Evolutionary conservation across 1,139 yeast species (phyloP).

Genomic region (Suhomyces yuchorum): DNA sequence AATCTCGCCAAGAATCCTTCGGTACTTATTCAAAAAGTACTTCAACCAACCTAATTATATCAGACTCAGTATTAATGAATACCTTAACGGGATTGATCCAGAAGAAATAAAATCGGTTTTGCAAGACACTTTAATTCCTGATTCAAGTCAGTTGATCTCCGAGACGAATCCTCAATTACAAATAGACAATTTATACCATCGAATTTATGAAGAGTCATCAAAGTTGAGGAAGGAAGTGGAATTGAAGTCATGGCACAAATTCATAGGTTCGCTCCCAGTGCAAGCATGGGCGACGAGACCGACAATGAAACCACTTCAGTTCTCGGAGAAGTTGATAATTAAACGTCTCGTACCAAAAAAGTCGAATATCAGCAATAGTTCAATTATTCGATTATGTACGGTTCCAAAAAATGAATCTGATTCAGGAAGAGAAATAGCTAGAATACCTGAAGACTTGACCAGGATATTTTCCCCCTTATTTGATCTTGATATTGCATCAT

Average conservation of each 20-base stretch:
- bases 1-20: conserved; percentile 19
- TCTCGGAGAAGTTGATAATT: conserved; percentile 51
- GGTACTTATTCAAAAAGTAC: conserved; percentile 27
- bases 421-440: conserved; percentile 64
- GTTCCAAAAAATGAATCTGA: conserved; percentile 23
- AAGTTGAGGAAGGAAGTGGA: conserved; percentile 19
- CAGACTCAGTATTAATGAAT: conserved; percentile 33
- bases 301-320: conserved; percentile 53
- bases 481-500: conserved; percentile 55
- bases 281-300: conserved; percentile 88
- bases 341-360: conserved; percentile 34
- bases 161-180: conserved; percentile 10
- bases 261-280: conserved; percentile 70
- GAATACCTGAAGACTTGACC: conserved; percentile 74
- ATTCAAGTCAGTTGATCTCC: conserved; percentile 10
- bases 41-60: conserved; percentile 26
- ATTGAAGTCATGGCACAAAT: conserved; percentile 32
- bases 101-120: conserved; percentile 15
- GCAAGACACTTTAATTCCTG: conserved; percentile 2
- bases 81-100: conserved; percentile 24
- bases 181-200: conserved; percentile 17
- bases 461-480: conserved; percentile 67
- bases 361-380: conserved; percentile 18
- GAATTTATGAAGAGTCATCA: conserved; percentile 19
- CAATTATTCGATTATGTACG: conserved; percentile 39